Percentiles rank a stretch among this genome's conserved stretches.
Evolutionary conservation across 2,329 filamentous ascomycete species (phyloP).

Genomic region (Epicoccum sorghinum): DNA sequence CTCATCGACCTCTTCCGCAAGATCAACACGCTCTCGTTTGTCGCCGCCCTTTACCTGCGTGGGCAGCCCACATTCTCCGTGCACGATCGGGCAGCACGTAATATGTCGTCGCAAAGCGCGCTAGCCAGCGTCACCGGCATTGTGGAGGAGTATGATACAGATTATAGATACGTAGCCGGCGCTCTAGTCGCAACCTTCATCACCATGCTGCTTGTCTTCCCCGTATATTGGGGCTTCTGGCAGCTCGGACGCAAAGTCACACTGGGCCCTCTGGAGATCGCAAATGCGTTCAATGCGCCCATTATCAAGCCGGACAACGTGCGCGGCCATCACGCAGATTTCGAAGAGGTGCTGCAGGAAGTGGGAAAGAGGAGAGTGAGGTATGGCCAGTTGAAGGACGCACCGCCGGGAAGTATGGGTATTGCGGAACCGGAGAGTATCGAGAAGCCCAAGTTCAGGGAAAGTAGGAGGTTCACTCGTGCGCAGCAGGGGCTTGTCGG

Average conservation of each 20-base stretch:
- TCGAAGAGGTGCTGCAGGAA: constrained; percentile 28
- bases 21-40: constrained; percentile 29
- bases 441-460: constrained; percentile 6
- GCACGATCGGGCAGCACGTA: background rate
- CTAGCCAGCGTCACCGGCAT: constrained; percentile 24
- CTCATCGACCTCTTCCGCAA: constrained; percentile 30
- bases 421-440: constrained; percentile 29
- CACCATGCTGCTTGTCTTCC: constrained; percentile 40
- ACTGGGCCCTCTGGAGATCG: constrained; percentile 45
- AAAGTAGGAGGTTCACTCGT: constrained; percentile 2
- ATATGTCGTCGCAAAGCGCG: constrained; percentile 20
- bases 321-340: constrained; percentile 28
- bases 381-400: constrained; percentile 26
- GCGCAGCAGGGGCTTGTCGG: constrained; percentile 8
- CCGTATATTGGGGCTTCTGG: constrained; percentile 47
- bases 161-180: constrained; percentile 36
- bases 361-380: constrained; percentile 25
- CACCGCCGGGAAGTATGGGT: constrained; percentile 28
- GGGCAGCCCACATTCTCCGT: constrained; percentile 15
- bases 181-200: constrained; percentile 38
- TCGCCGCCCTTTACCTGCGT: constrained; percentile 24
- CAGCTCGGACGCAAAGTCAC: constrained; percentile 44
- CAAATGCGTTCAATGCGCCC: constrained; percentile 41
- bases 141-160: constrained; percentile 36
- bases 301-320: constrained; percentile 25